These are phyloP conservation scores for Claviceps sp. DNA, from an alignment of 2,329 filamentous ascomycete species.

Conservation along the genomic window DNA sequence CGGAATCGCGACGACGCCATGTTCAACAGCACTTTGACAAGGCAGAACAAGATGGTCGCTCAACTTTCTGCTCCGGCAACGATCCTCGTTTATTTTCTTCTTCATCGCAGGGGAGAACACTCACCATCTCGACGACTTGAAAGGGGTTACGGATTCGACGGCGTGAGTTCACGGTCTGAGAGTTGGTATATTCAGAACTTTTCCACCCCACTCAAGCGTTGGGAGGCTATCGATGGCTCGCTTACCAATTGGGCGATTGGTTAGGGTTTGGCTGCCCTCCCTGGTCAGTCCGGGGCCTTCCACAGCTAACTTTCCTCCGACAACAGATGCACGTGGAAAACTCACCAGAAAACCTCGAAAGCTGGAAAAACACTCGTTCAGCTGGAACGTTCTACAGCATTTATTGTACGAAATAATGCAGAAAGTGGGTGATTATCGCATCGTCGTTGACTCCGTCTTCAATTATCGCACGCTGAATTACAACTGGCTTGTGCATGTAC, in stretches of 20 bases:
- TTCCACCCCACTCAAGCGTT: slow-evolving; percentile 25
- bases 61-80: neutral
- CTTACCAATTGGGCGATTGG: slow-evolving; percentile 26
- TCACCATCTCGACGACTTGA: slow-evolving; percentile 45
- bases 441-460: neutral
- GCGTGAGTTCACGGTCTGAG: slow-evolving; percentile 33
- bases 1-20: neutral
- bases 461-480: neutral
- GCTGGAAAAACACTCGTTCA: too few relatives aligned
- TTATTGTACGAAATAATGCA: neutral
- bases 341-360: neutral
- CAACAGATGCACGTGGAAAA: neutral
- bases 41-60: neutral
- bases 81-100: neutral
- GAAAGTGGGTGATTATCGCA: neutral
- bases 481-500: neutral
- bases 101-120: slow-evolving; percentile 16
- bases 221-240: slow-evolving; percentile 25
- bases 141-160: slow-evolving; percentile 41
- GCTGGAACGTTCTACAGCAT: neutral
- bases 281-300: slow-evolving; percentile 1
- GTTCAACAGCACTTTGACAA: neutral
- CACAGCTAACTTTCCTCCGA: neutral
- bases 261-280: slow-evolving; percentile 31
- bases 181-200: slow-evolving; percentile 35